These are phyloP conservation scores for Pulveroboletus ravenelii DNA, from an alignment of 768 basidiomycete species.

Conservation along the genomic window DNA sequence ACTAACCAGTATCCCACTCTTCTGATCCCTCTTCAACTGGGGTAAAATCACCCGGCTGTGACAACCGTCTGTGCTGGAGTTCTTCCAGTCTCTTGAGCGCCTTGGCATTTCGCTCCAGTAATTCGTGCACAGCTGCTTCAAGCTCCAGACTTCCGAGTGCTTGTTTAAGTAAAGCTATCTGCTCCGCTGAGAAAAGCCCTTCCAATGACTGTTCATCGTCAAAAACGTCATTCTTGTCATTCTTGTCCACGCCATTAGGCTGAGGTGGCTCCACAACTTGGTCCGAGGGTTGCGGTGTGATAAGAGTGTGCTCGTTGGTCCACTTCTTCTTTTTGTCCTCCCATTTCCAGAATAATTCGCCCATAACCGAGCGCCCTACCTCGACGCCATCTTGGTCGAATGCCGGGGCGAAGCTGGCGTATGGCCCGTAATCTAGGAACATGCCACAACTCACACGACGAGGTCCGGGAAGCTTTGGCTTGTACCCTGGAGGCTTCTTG, in stretches of 20 bases:
- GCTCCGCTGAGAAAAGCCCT: conserved; percentile 52
- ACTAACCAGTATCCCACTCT: conserved; percentile 79
- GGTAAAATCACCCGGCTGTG: conserved; percentile 39
- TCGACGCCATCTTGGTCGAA: conserved; percentile 78
- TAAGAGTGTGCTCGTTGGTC: conserved; percentile 17
- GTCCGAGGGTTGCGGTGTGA: conserved; percentile 1
- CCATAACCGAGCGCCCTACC: conserved; percentile 57
- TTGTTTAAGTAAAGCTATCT: conserved; percentile 53
- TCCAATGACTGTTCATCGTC: conserved; percentile 44
- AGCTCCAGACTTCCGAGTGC: conserved; percentile 59
- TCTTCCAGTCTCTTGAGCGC: conserved; percentile 63
- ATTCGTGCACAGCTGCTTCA: conserved; percentile 63
- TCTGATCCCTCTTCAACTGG: conserved; percentile 65
- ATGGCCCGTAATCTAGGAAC: conserved; percentile 77
- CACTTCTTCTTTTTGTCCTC: conserved; percentile 39
- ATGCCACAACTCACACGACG: conserved; percentile 58
- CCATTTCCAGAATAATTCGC: conserved; percentile 52
- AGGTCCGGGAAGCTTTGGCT: conserved; percentile 41
- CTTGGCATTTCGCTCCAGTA: conserved; percentile 59
- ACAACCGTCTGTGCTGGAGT: conserved; percentile 57
- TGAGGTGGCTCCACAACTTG: not conserved
- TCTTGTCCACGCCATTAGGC: conserved; percentile 12
- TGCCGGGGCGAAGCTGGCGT: conserved; percentile 69
- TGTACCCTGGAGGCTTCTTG: conserved; percentile 37
- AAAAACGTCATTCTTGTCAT: conserved; percentile 4